Evolutionary conservation across 257 asterid species (phyloP), one percentile per base, ranked within the genome.

Genomic region (Schizonepeta tenuifolia): DNA sequence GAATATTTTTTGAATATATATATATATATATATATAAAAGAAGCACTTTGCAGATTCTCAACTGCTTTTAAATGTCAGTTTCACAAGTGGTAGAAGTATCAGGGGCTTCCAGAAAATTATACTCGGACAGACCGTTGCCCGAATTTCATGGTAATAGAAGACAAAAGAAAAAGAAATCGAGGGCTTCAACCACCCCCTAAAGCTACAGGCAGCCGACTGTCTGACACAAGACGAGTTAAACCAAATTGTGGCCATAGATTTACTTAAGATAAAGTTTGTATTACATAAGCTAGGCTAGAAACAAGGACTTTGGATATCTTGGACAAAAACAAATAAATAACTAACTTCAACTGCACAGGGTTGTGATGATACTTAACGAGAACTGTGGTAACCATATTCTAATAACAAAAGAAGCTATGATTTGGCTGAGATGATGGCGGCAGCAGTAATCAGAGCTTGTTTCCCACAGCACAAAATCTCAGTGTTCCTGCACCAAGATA

Each of bases 391-490:
- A 46, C 20, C 51, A 47, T 33, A 72, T 20, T 12, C 10, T 15
- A 38, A 65, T n/a, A 22, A 70, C 55, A 41, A 50, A 38, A 11
- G 5, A 46, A 59, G 77, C 78, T 82, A 80, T 1, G 87, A 63
- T 67, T 60, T 84, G 22, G 80, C 65, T 13, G 90, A 81, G 76
- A 89, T 81, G 71, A 90, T 82, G 41, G 87, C 80, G 50, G 87
- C 89, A 54, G 97, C 97, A n/a, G 90, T 80, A 70, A 89, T 75
- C 70, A 90, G 78, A 17, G 95, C 93, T 77, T 90, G 90, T 84
- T 80, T 90, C 78, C 88, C 81, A 7, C 73, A 46, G 65, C 71
- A 12, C 24, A 65, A 56, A 53, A 86, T 76, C 70, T 77, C 87
- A 7, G 77, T 65, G 28, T 46, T 17, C 95, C 97, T 93, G 89